Conservation (phyloP, 805 yeast species). For the Zygoascus biomembranicola region DNA sequence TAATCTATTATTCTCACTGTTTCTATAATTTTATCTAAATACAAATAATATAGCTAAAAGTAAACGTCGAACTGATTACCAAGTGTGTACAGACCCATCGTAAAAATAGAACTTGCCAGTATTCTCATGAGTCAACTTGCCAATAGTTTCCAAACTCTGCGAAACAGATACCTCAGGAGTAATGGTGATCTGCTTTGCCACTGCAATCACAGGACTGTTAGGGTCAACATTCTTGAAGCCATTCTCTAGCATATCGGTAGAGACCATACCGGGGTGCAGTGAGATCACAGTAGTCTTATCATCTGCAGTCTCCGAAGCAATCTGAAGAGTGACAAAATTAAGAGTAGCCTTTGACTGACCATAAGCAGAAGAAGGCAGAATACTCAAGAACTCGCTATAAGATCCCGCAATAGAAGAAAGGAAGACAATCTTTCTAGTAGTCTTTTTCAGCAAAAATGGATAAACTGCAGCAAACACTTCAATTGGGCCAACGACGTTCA, state of each 20-base stretch:
- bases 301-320: conserved; percentile 23
- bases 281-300: conserved; percentile 27
- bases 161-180: conserved; percentile 7
- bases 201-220: neutral
- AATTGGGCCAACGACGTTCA: conserved; percentile 24
- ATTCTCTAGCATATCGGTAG: conserved; percentile 19
- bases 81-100: conserved; percentile 4
- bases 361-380: neutral
- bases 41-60: no score
- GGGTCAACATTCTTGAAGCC: neutral
- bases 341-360: conserved; percentile 30
- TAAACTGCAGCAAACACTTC: conserved; percentile 15
- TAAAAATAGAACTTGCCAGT: conserved; percentile 18
- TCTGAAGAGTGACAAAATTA: conserved; percentile 25
- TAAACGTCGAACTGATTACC: neutral
- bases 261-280: conserved; percentile 34
- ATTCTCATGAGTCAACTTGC: conserved; percentile 18
- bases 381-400: conserved; percentile 9
- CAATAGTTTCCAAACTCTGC: conserved; percentile 8
- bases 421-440: conserved; percentile 23
- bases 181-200: neutral
- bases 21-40: no score
- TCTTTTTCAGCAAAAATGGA: conserved; percentile 19
- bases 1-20: no score
- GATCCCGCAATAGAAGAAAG: conserved; percentile 26